These are phyloP conservation scores for Mastigamoeba balamuthi DNA, from an alignment of 78 protist species.

Conservation along the genomic window DNA sequence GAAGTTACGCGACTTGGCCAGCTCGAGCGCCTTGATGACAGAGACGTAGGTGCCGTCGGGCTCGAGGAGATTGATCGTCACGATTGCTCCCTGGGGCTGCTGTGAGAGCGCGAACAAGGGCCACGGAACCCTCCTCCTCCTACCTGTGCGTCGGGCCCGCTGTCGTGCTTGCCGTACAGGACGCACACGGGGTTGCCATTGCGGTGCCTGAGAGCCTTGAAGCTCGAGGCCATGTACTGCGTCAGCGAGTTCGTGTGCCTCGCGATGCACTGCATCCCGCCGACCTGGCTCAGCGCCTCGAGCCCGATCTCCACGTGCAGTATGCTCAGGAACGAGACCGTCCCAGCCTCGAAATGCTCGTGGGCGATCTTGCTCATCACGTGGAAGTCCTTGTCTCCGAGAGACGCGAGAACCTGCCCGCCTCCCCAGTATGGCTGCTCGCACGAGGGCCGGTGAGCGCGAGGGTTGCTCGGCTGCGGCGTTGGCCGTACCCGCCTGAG, in stretches of 20 bases:
- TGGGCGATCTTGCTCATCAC: neutral
- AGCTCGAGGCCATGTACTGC: neutral
- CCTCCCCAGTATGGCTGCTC: slow-evolving; percentile 63
- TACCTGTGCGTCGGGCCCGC: neutral
- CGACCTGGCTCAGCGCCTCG: neutral
- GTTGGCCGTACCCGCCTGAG: neutral
- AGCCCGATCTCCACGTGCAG: neutral
- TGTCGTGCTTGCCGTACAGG: slow-evolving; percentile 40
- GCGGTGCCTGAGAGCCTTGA: slow-evolving; percentile 8
- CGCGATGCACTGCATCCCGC: slow-evolving; percentile 7
- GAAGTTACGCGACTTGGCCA: slow-evolving; percentile 37
- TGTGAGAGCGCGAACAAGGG: neutral
- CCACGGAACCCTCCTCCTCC: neutral
- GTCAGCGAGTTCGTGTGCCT: slow-evolving; percentile 21
- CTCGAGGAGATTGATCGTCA: slow-evolving; percentile 47
- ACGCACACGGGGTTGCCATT: slow-evolving; percentile 7
- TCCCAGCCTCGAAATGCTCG: slow-evolving; percentile 35
- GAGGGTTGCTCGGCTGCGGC: neutral
- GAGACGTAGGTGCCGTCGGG: slow-evolving; percentile 42
- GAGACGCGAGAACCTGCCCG: slow-evolving; percentile 61
- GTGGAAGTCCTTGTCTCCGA: slow-evolving; percentile 21
- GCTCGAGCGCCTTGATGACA: slow-evolving; percentile 23
- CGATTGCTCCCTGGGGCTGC: slow-evolving; percentile 28
- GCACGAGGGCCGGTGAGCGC: neutral
- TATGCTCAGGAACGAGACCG: slow-evolving; percentile 17